Percentiles rank a stretch among this genome's conserved stretches.
Evolutionary conservation across 495 filamentous ascomycete species (phyloP).

Genomic region (Aspergillus indologenus): DNA sequence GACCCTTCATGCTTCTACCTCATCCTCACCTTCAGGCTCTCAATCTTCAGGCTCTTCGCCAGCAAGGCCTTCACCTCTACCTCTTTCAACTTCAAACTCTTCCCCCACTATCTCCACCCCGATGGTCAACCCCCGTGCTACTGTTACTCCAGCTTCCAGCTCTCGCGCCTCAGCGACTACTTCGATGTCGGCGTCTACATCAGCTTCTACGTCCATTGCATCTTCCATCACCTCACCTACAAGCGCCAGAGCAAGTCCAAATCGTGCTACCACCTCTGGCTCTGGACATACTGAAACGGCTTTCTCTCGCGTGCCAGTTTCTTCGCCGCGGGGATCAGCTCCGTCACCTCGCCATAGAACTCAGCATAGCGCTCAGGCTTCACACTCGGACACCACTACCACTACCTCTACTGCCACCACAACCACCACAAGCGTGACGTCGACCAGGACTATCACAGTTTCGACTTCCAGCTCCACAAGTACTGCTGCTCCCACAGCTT

Average conservation of each 20-base stretch:
- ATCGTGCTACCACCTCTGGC: background rate
- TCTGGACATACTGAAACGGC: background rate
- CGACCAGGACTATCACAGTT: too few relatives aligned
- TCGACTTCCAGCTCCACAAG: too few relatives aligned
- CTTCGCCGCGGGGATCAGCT: too few relatives aligned
- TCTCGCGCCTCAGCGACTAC: background rate
- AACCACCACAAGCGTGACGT: too few relatives aligned
- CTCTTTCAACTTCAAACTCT: background rate
- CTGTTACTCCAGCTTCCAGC: too few relatives aligned
- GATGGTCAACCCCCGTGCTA: background rate
- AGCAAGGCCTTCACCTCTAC: too few relatives aligned
- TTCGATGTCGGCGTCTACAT: background rate
- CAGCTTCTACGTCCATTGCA: background rate
- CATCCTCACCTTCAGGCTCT: background rate
- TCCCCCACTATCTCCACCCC: too few relatives aligned
- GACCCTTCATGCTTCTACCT: background rate
- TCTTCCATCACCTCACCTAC: background rate
- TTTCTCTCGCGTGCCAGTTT: background rate
- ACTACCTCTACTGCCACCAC: background rate
- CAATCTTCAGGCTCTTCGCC: too few relatives aligned
- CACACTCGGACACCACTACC: background rate
- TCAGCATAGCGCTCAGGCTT: too few relatives aligned
- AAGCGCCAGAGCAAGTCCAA: background rate
- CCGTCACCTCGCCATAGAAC: too few relatives aligned
- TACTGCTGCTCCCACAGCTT: too few relatives aligned